Evolutionary conservation across 2,329 filamentous ascomycete genomes (phyloP), one percentile per base, ranked within the genome.

Genomic region (Fusarium sp.): DNA sequence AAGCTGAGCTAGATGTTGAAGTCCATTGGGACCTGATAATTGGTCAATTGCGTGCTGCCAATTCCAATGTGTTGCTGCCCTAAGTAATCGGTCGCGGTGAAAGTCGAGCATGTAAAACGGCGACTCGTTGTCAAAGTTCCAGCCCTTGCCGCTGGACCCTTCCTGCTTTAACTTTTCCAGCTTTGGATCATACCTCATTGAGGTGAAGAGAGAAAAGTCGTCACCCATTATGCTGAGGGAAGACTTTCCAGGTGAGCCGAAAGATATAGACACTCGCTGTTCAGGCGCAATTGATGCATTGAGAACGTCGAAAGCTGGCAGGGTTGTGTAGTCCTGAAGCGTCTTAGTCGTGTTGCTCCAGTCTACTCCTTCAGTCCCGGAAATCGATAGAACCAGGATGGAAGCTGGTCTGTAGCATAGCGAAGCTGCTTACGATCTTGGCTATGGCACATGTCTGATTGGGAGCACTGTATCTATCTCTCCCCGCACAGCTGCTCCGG

Each of bases 91-190:
- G 77, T 95, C 92, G 47, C 90, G 88, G 78, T 97, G 94, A 72
- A 91, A 91, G 62, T 90, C 85, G 15, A 96, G 87, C 86, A 97
- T 94, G 79, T 97, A 97, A 72, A 94, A 90, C 0, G 91, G 88
- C 9, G 89, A 92, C 7, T 82, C 76, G 28, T 83, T 80, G 28
- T 75, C 69, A 72, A 82, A 84, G 74, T 90, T 90, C 82, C 85
- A 91, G 16, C 84, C 87, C 41, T 83, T 79, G 65, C 84, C 75
- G 34, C 73, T 64, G 34, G 83, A 76, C 2, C 77, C 78, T 36
- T 75, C 79, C 58, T 80, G 79, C 10, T 82, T 80, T 37, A 85
- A 79, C 8, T 80, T 68, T 8, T 82, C 75, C 39, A 95, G 86
- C 2, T 77, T 76, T 15, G 87, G 85, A 71, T 95, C 93, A 77